Conservation (phyloP, 2,329 filamentous ascomycete species). For the Aspergillus eucalypticola region DNA sequence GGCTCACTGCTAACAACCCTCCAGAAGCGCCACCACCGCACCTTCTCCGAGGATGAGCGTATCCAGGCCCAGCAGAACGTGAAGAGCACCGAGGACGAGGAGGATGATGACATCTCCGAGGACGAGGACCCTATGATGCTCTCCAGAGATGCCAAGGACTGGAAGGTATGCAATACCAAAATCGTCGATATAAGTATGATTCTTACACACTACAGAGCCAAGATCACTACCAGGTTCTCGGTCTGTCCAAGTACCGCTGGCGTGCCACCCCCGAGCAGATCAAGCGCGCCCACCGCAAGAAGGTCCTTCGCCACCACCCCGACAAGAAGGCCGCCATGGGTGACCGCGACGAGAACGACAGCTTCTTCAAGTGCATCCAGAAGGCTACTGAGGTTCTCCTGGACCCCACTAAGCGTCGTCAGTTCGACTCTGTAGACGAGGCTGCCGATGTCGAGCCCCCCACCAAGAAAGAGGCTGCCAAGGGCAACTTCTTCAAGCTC, state of each 20-base stretch:
- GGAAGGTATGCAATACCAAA: constrained; percentile 70
- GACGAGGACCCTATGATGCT: constrained; percentile 91
- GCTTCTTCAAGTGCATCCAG: constrained; percentile 99
- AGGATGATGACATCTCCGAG: constrained; percentile 89
- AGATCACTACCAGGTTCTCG: constrained; percentile 97
- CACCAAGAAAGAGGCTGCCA: constrained; percentile 82
- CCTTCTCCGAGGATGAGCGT: constrained; percentile 96
- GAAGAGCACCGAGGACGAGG: constrained; percentile 92
- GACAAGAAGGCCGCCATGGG: constrained; percentile 97
- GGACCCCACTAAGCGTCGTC: constrained; percentile 87
- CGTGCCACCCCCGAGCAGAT: constrained; percentile 97
- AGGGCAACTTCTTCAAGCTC: constrained; percentile 91
- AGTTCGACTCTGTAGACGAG: constrained; percentile 97
- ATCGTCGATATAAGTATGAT: not conserved
- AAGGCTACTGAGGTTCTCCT: constrained; percentile 92
- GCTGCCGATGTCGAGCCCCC: constrained; percentile 89
- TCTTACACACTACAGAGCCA: constrained; percentile 61
- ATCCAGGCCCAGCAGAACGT: constrained; percentile 93
- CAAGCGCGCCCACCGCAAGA: constrained; percentile 98
- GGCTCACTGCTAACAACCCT: constrained; percentile 22
- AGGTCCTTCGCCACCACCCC: constrained; percentile 97
- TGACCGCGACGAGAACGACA: constrained; percentile 79
- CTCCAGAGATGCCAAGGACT: constrained; percentile 93
- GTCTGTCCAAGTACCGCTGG: constrained; percentile 87
- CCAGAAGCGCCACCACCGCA: constrained; percentile 84